phyloP scores from a whole-genome alignment of 768 basidiomycete species.

The Coprinopsis cinerea region DNA sequence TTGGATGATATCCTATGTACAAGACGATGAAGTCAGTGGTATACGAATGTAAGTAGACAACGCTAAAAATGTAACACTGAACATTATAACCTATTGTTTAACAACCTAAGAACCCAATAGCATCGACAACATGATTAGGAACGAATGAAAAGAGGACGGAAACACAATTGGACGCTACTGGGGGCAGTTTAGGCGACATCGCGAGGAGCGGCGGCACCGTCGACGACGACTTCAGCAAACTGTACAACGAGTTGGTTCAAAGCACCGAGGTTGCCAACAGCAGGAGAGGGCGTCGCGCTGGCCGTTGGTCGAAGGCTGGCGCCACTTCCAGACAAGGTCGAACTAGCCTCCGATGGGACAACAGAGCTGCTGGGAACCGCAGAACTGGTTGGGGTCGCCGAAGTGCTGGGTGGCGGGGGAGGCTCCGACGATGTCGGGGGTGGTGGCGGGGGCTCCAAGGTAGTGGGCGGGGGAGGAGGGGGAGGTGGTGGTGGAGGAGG shows the following conservation, averaged over 20 bases:
- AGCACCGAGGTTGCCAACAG: neutral
- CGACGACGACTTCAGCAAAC: neutral
- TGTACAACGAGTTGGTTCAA: neutral
- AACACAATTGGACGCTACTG: too few relatives aligned
- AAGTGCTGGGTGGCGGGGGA: constrained; percentile 12
- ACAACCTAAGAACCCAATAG: too few relatives aligned
- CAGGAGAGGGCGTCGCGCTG: neutral
- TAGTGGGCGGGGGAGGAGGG: constrained; percentile 17
- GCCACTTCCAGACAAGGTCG: neutral
- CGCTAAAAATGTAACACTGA: too few relatives aligned
- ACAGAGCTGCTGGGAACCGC: constrained; percentile 1
- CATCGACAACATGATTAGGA: too few relatives aligned
- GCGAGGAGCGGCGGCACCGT: neutral
- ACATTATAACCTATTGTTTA: too few relatives aligned
- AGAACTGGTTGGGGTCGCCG: constrained; percentile 15
- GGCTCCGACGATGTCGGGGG: neutral
- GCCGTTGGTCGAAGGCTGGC: neutral
- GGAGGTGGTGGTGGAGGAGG: constrained; percentile 17
- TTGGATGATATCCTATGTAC: too few relatives aligned
- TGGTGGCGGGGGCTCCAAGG: constrained; percentile 14
- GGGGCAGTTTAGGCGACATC: too few relatives aligned
- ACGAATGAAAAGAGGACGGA: too few relatives aligned
- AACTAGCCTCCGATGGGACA: neutral
- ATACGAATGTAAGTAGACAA: too few relatives aligned
- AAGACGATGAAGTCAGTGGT: too few relatives aligned